A percentile compares a stretch with the other conserved stretches of the same genome.
phyloP scores from a whole-genome alignment of 2,329 filamentous ascomycete species.

The Fusarium siculi region DNA sequence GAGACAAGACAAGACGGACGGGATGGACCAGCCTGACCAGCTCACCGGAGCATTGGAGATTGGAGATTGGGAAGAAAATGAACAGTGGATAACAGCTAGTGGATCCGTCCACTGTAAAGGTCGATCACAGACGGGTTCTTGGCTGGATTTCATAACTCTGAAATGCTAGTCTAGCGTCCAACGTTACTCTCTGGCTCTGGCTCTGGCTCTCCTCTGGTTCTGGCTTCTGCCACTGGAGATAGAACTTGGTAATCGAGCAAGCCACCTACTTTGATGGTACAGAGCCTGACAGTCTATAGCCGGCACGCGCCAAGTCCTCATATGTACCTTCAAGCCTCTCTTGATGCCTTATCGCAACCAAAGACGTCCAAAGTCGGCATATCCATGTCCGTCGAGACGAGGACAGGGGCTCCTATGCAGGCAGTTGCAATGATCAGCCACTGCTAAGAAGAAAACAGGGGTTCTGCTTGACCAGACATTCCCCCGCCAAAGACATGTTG shows the following conservation, averaged over 20 bases:
- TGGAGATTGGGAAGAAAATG: background rate
- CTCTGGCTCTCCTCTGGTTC: background rate
- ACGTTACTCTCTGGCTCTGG: background rate
- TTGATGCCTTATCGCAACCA: background rate
- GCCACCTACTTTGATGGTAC: background rate
- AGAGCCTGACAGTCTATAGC: too few species aligned
- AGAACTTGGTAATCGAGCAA: background rate
- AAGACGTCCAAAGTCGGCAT: background rate
- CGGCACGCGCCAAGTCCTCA: background rate
- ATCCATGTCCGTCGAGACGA: background rate
- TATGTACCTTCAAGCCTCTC: background rate
- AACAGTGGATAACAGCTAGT: background rate
- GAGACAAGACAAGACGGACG: conserved; percentile 17
- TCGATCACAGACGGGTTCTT: conserved; percentile 16
- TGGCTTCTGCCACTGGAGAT: background rate
- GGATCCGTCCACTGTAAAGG: background rate
- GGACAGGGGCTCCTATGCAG: background rate
- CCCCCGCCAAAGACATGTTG: conserved; percentile 9
- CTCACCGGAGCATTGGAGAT: conserved; percentile 11
- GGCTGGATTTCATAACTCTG: conserved; percentile 18
- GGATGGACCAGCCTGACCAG: conserved; percentile 24
- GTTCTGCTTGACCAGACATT: conserved; percentile 1
- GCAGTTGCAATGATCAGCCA: background rate
- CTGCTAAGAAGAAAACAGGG: conserved; percentile 9
- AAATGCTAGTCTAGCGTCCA: conserved; percentile 1